These are phyloP conservation scores for Phalaenopsis aphrodite DNA, from an alignment of 106 monocot species.

Conservation along the genomic window DNA sequence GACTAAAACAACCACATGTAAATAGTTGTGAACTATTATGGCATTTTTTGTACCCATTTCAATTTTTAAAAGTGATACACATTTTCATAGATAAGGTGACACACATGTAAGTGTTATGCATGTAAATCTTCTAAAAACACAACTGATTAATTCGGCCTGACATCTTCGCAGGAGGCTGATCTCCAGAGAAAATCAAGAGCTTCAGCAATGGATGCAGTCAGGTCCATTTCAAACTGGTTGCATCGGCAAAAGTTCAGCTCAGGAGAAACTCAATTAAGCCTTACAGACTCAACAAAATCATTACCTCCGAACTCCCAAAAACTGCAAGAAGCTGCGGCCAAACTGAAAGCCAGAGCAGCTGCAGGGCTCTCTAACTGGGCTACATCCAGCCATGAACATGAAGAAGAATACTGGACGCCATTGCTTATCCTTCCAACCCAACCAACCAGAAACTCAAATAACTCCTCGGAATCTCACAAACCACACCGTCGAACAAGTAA, in stretches of 20 bases:
- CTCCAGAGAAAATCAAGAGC: slow-evolving; percentile 29
- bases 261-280: background rate
- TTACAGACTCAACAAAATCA: background rate
- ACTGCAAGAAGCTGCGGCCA: background rate
- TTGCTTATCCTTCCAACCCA: background rate
- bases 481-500: background rate
- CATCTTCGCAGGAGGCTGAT: slow-evolving; percentile 32
- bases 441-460: background rate
- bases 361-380: background rate
- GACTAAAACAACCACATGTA: no score
- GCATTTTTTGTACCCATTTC: no score
- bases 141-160: background rate
- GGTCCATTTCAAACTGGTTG: slow-evolving; percentile 68
- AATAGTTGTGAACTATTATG: no score
- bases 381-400: background rate
- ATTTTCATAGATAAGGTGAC: no score
- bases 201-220: slow-evolving; percentile 52
- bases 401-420: background rate
- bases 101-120: no score
- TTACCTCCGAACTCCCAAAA: background rate
- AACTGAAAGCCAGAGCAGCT: background rate
- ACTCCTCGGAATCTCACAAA: background rate
- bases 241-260: slow-evolving; percentile 35
- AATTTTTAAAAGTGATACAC: no score
- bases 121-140: no score